A percentile compares a stretch with the other conserved stretches of the same genome.
These are phyloP conservation scores for Adiantum capillusveneris DNA, from an alignment of 75 land plant species.

Conservation along the genomic window DNA sequence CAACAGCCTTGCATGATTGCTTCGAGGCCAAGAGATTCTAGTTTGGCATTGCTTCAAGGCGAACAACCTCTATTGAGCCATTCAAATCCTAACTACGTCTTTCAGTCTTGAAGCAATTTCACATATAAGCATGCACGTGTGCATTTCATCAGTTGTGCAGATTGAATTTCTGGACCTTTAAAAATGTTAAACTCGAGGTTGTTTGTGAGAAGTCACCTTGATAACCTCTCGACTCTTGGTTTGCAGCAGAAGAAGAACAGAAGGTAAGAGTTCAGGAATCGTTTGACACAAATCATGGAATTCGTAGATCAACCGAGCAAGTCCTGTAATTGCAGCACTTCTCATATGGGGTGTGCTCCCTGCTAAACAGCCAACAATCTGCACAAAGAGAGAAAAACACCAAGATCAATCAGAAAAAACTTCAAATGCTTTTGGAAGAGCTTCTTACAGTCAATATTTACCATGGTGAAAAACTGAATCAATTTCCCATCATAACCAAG, in stretches of 20 bases:
- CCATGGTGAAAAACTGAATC: constrained; percentile 74
- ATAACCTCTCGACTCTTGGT: constrained; percentile 76
- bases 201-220: constrained; percentile 70
- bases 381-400: background rate
- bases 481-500: constrained; percentile 61
- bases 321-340: constrained; percentile 87
- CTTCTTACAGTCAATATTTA: constrained; percentile 10
- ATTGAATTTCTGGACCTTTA: too few species aligned
- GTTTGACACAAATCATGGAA: constrained; percentile 76
- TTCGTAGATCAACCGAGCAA: constrained; percentile 90
- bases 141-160: too few species aligned
- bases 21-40: too few species aligned
- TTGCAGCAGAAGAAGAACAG: constrained; percentile 57
- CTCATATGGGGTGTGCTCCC: constrained; percentile 88
- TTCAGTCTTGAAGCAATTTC: too few species aligned
- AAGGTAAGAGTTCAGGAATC: constrained; percentile 66
- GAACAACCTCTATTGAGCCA: too few species aligned
- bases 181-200: too few species aligned
- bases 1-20: too few species aligned
- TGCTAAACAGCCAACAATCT: constrained; percentile 82
- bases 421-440: background rate
- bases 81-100: too few species aligned
- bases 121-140: too few species aligned
- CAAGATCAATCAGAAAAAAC: background rate
- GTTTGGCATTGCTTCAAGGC: too few species aligned